Percentiles rank a stretch among this genome's conserved stretches.
phyloP scores from a whole-genome alignment of 768 basidiomycete species.

The Tephrocybe sp. region DNA sequence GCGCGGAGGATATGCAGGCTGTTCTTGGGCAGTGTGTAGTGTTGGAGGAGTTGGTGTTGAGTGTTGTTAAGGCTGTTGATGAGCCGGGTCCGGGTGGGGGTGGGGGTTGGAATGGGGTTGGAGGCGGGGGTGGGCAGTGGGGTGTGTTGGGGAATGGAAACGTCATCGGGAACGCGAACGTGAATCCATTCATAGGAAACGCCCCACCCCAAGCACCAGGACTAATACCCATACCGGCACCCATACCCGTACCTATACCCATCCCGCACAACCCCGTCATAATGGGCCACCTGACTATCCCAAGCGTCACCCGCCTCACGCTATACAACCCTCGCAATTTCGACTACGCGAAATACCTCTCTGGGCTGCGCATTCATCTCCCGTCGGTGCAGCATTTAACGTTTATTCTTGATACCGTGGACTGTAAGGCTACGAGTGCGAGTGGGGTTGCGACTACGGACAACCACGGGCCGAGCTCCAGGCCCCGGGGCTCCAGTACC shows the following conservation, averaged over 20 bases:
- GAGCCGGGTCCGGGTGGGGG: no score
- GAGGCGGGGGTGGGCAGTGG: no score
- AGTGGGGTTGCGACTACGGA: no score
- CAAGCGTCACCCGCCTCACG: slow-evolving; percentile 8
- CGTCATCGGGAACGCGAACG: no score
- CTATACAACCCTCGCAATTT: slow-evolving; percentile 12
- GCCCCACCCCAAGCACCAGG: no score
- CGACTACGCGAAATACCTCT: slow-evolving; percentile 10
- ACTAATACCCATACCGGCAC: not conserved
- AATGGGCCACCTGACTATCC: slow-evolving; percentile 3
- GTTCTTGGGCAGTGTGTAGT: slow-evolving; percentile 1
- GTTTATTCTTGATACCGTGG: not conserved
- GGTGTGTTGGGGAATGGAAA: no score
- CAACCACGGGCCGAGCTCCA: no score
- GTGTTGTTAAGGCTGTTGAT: slow-evolving; percentile 4
- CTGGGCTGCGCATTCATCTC: slow-evolving; percentile 1
- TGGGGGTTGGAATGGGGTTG: no score
- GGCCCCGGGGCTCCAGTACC: no score
- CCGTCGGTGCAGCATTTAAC: slow-evolving; percentile 8
- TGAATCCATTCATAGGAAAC: no score
- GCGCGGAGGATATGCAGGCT: not conserved
- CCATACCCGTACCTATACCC: no score
- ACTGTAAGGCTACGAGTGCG: no score
- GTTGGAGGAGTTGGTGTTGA: slow-evolving; percentile 7
- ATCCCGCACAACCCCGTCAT: not conserved